A percentile compares a stretch with the other conserved stretches of the same genome.
These are phyloP conservation scores for Botrytis aclada DNA, from an alignment of 2,329 filamentous ascomycete species.

Conservation along the genomic window DNA sequence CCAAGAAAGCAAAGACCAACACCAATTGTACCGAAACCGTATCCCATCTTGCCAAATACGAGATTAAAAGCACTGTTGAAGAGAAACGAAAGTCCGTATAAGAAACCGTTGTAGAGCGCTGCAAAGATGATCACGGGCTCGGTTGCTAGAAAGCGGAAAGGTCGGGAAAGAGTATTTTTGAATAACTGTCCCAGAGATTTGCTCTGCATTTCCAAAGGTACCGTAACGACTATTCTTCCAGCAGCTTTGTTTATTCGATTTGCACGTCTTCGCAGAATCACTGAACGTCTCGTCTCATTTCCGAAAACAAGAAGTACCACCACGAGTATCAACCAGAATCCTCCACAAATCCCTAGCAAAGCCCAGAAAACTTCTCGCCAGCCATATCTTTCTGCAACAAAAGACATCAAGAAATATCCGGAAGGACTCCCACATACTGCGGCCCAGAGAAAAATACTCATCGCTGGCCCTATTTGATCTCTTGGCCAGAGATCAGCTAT, in stretches of 20 bases:
- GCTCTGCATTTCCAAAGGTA: constrained; percentile 10
- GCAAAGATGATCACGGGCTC: constrained; percentile 60
- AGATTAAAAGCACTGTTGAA: constrained; percentile 43
- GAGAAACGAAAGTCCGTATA: constrained; percentile 54
- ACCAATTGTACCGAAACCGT: constrained; percentile 41
- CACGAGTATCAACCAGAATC: constrained; percentile 22
- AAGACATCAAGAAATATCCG: constrained; percentile 32
- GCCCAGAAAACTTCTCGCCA: constrained; percentile 25
- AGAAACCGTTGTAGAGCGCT: constrained; percentile 57
- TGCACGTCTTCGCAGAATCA: constrained; percentile 11
- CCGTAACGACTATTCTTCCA: background rate
- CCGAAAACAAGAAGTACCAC: constrained; percentile 9
- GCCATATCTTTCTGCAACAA: constrained; percentile 19
- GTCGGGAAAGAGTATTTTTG: constrained; percentile 29
- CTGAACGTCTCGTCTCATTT: constrained; percentile 23
- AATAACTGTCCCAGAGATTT: constrained; percentile 17
- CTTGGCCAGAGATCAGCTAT: constrained; percentile 29
- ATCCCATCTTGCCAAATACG: constrained; percentile 45
- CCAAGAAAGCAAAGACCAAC: constrained; percentile 43
- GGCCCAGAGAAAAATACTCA: constrained; percentile 44
- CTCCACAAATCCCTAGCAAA: constrained; percentile 22
- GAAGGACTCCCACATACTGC: constrained; percentile 44
- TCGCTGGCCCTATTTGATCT: constrained; percentile 33
- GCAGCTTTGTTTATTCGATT: constrained; percentile 4
- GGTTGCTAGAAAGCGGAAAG: constrained; percentile 53